phyloP scores from a whole-genome alignment of 1,284 basidiomycete species.

The Cutaneotrichosporon dermatis region DNA sequence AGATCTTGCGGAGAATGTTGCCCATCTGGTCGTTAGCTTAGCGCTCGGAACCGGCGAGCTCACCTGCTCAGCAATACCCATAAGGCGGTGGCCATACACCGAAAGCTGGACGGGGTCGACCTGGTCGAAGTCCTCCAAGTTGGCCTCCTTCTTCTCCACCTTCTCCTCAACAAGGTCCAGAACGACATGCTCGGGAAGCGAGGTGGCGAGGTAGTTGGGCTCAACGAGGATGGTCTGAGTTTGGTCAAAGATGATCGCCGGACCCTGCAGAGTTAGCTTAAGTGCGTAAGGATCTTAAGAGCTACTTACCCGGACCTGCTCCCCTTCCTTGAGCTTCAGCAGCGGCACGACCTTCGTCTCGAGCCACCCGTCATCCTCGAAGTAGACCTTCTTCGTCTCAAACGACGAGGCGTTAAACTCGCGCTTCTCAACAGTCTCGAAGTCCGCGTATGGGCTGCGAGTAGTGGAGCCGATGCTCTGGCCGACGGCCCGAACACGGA shows the following conservation, averaged over 20 bases:
- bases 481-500: slow-evolving; percentile 35
- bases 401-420: slow-evolving; percentile 6
- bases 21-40: slow-evolving; percentile 44
- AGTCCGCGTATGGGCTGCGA: slow-evolving; percentile 29
- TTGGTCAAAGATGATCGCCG: slow-evolving; percentile 39
- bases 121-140: slow-evolving; percentile 24
- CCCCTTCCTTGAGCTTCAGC: slow-evolving; percentile 26
- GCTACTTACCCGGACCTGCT: slow-evolving; percentile 27
- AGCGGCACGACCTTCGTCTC: slow-evolving; percentile 29
- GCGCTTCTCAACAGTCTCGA: slow-evolving; percentile 17
- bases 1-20: slow-evolving; percentile 51
- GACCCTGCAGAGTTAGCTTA: slow-evolving; percentile 22
- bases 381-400: slow-evolving; percentile 31
- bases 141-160: slow-evolving; percentile 12
- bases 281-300: too few species aligned
- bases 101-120: slow-evolving; percentile 54
- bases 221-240: slow-evolving; percentile 40
- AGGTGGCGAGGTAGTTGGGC: slow-evolving; percentile 26
- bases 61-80: slow-evolving; percentile 50
- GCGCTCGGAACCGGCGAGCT: slow-evolving; percentile 37
- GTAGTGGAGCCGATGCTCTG: slow-evolving; percentile 26
- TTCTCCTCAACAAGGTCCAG: slow-evolving; percentile 32
- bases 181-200: slow-evolving; percentile 33
- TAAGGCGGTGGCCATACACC: slow-evolving; percentile 54
- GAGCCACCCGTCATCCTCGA: slow-evolving; percentile 33